Percentiles rank a stretch among this genome's conserved stretches.
These are phyloP conservation scores for Phytopythium montanum DNA, from an alignment of 352 stramenopile species.

Conservation along the genomic window DNA sequence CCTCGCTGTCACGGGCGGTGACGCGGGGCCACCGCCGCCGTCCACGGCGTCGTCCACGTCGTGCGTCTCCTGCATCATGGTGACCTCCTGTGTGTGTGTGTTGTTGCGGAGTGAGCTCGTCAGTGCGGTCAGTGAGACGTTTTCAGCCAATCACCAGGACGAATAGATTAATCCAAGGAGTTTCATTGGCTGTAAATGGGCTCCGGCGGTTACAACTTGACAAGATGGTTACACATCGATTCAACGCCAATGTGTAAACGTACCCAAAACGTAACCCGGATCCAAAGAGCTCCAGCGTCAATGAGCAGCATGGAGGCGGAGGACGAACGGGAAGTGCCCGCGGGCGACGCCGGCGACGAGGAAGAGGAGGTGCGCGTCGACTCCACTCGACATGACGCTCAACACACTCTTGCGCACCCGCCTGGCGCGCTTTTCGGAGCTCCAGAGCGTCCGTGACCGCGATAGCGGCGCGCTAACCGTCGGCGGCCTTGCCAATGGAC, in stretches of 20 bases:
- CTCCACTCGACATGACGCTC: not conserved
- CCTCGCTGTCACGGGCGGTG: not conserved
- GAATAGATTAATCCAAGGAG: not conserved
- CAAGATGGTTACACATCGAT: not conserved
- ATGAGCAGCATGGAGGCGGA: not conserved
- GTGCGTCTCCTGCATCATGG: not conserved
- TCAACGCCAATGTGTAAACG: no score
- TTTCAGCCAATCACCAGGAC: not conserved
- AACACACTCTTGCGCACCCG: no score
- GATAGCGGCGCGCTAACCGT: not conserved
- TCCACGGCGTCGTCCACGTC: not conserved
- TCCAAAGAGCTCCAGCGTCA: not conserved
- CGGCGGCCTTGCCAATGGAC: not conserved
- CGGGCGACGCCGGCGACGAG: slow-evolving; percentile 6
- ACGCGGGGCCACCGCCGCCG: not conserved
- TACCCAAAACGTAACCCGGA: not conserved
- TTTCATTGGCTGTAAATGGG: slow-evolving; percentile 2
- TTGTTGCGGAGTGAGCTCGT: not conserved
- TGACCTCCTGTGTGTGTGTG: not conserved
- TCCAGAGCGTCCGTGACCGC: not conserved
- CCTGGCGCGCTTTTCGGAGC: not conserved
- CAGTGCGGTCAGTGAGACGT: not conserved
- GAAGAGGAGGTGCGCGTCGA: slow-evolving; percentile 1
- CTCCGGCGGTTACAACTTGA: not conserved
- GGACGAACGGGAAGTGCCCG: not conserved